Evolutionary conservation across 2,329 filamentous ascomycete genomes (phyloP), one percentile per base, ranked within the genome.

Genomic region (Exutisphaerella laricina): DNA sequence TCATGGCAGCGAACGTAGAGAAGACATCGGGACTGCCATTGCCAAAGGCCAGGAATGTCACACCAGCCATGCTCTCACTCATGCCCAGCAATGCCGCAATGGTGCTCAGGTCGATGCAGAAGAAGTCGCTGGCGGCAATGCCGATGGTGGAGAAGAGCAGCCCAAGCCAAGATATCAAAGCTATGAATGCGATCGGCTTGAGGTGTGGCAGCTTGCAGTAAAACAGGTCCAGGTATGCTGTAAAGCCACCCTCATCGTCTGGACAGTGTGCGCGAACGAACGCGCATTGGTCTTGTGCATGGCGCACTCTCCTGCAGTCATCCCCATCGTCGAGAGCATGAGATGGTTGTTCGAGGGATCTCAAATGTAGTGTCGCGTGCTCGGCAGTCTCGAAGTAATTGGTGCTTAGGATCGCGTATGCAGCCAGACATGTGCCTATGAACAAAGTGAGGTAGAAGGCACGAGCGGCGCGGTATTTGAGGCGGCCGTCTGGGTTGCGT

Each of bases 1-100:
- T 83, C 88, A 98, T 97, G 55, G 92, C 94, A 12, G 92, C 92
- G 68, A 98, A 97, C 2, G 92, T 98, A 53, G 89, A 96, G 66
- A 98, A 98, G 33, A 98, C 89, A 66, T 98, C 92, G 2, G 92
- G 92, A 49, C 90, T 97, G 39, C 92, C 92, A 70, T 98, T 98
- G 52, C 92, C 92, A 66, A 98, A 94, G 6, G 92, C 92, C 39
- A 98, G 70, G 58, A 98, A 94, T 0, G 92, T 98, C 20, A 98
- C 94, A 25, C 92, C 92, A 0, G 92, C 88, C 66, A 98, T 76
- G 64, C 88, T 97, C 70, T 98, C 89, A 64, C 89, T 96, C 71
- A 98, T 83, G 14, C 90, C 89, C 20, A 97, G 74, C 39, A 96
- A 80, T 43, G 77, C 83, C 16, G 92, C 83, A 56, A 98, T 92